phyloP scores from a whole-genome alignment of 2,329 filamentous ascomycete species.

The Penicillium sp. region DNA sequence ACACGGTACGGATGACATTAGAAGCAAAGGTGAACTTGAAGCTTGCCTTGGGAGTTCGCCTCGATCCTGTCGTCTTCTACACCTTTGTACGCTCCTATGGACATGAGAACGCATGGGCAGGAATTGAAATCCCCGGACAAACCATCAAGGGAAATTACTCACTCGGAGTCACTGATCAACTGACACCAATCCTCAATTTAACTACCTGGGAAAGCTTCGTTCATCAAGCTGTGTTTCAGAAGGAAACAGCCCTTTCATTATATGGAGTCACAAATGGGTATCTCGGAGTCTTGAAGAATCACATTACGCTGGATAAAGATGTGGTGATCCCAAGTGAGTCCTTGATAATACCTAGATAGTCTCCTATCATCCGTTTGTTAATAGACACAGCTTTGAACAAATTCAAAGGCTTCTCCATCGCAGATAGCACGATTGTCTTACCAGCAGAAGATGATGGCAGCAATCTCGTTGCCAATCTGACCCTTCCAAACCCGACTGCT shows the following conservation, averaged over 20 bases:
- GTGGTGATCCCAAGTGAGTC: slow-evolving; percentile 16
- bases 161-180: slow-evolving; percentile 12
- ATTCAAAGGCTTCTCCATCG: slow-evolving; percentile 21
- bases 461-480: slow-evolving; percentile 24
- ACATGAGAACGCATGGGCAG: slow-evolving; percentile 15
- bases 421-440: slow-evolving; percentile 21
- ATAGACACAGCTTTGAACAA: slow-evolving; percentile 19
- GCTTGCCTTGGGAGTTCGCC: slow-evolving; percentile 18
- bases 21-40: slow-evolving; percentile 21
- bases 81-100: slow-evolving; percentile 18
- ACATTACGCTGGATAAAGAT: slow-evolving; percentile 21
- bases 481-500: slow-evolving; percentile 23
- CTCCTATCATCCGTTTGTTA: background rate
- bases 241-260: slow-evolving; percentile 16
- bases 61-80: slow-evolving; percentile 19
- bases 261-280: slow-evolving; percentile 18
- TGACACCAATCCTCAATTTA: slow-evolving; percentile 15
- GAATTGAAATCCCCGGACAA: slow-evolving; percentile 20
- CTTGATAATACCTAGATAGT: no score
- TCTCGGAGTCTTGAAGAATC: slow-evolving; percentile 22
- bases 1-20: slow-evolving; percentile 22
- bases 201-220: slow-evolving; percentile 21
- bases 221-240: slow-evolving; percentile 14
- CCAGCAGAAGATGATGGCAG: slow-evolving; percentile 20
- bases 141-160: slow-evolving; percentile 25